phyloP scores from a whole-genome alignment of 768 basidiomycete genomes.

The Lactifluus subvellereus region DNA sequence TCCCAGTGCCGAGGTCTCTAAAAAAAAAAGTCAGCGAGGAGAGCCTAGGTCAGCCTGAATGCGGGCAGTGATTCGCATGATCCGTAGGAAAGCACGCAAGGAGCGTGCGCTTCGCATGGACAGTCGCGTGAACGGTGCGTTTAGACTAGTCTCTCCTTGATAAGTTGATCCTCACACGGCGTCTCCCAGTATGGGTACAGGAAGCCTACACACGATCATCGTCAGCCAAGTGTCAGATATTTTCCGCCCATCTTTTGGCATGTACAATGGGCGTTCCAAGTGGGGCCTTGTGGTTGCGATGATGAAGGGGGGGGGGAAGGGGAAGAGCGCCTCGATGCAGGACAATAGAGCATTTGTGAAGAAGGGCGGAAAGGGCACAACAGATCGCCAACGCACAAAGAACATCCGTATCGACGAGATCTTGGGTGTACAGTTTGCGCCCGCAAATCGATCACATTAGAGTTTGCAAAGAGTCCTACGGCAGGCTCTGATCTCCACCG shows the following conservation, averaged over 20 bases:
- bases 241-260: neutral
- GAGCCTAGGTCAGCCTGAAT: neutral
- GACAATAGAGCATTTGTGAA: neutral
- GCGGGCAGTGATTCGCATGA: constrained; percentile 34
- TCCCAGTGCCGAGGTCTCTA: constrained; percentile 66
- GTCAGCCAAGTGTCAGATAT: neutral
- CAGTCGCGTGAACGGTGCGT: constrained; percentile 53
- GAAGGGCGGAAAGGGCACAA: constrained; percentile 1
- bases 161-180: constrained; percentile 57
- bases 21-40: neutral
- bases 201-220: constrained; percentile 40
- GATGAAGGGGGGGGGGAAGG: neutral
- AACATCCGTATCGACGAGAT: constrained; percentile 51
- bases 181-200: constrained; percentile 55
- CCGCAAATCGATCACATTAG: constrained; percentile 41
- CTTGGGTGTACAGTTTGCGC: constrained; percentile 49
- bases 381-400: constrained; percentile 37
- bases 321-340: neutral
- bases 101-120: constrained; percentile 51
- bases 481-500: constrained; percentile 7
- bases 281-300: neutral
- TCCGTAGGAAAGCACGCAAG: constrained; percentile 58
- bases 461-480: constrained; percentile 17
- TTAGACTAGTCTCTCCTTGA: constrained; percentile 55
- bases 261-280: neutral